Conservation (phyloP, 768 basidiomycete species). For the Asterophora parasitica region DNA sequence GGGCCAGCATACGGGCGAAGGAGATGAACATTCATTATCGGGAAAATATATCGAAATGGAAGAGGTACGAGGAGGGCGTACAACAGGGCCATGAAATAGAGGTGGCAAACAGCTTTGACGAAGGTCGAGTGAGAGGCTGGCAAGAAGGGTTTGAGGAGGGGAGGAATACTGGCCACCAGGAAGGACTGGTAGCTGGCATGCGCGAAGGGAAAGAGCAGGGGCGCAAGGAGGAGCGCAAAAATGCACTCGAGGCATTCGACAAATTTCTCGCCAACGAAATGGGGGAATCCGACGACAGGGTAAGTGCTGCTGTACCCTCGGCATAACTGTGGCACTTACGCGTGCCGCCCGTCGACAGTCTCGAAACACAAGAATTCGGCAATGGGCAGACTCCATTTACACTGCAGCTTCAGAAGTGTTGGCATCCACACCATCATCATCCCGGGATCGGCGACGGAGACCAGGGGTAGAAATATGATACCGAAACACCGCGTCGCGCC, state of each 20-base stretch:
- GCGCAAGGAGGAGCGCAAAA: slow-evolving; percentile 44
- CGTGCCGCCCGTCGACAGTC: slow-evolving; percentile 6
- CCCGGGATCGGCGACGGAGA: background rate
- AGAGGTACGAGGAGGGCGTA: slow-evolving; percentile 37
- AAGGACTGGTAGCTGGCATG: slow-evolving; percentile 38
- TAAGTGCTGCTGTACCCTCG: slow-evolving; percentile 10
- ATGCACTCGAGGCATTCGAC: slow-evolving; percentile 56
- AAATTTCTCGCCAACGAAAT: slow-evolving; percentile 45
- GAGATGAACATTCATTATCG: slow-evolving; percentile 40
- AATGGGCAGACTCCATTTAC: slow-evolving; percentile 32
- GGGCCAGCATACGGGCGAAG: slow-evolving; percentile 36
- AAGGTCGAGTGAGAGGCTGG: slow-evolving; percentile 43
- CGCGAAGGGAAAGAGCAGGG: slow-evolving; percentile 39
- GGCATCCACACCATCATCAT: slow-evolving; percentile 2
- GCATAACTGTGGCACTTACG: background rate
- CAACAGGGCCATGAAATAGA: slow-evolving; percentile 38
- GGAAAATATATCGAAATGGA: slow-evolving; percentile 37
- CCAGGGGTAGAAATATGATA: background rate
- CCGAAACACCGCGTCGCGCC: background rate
- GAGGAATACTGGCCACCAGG: slow-evolving; percentile 32
- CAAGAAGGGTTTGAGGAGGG: slow-evolving; percentile 39
- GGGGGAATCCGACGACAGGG: slow-evolving; percentile 20
- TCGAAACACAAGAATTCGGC: slow-evolving; percentile 24
- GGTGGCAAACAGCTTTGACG: slow-evolving; percentile 40
- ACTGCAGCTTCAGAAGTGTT: background rate